Conservation (phyloP, 345 rosid species). For the Pelargonium nanum region DNA sequence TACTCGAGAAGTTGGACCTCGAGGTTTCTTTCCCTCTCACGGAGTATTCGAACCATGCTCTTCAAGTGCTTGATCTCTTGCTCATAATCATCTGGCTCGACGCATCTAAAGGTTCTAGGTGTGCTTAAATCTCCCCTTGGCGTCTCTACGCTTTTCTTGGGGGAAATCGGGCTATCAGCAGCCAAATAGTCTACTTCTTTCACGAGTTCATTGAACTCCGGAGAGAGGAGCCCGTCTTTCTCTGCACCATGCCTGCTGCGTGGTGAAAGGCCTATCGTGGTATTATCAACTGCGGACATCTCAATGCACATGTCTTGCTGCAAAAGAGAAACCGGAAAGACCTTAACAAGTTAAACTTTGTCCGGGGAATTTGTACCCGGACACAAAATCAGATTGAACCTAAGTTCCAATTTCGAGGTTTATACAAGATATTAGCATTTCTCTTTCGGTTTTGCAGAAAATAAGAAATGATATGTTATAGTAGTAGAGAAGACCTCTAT, state of each 20-base stretch:
- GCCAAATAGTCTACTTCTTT: constrained; percentile 32
- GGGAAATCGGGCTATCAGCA: constrained; percentile 10
- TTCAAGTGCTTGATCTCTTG: constrained; percentile 54
- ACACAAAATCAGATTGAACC: no score
- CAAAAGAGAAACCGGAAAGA: not conserved
- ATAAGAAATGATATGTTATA: no score
- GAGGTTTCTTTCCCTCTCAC: constrained; percentile 63
- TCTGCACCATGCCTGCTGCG: constrained; percentile 21
- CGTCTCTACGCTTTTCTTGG: constrained; percentile 24
- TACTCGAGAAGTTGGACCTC: constrained; percentile 70
- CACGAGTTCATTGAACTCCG: constrained; percentile 43
- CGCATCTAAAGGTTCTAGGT: constrained; percentile 30
- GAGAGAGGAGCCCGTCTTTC: constrained; percentile 43
- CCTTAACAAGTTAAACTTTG: not conserved
- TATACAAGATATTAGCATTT: no score
- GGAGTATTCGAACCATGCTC: constrained; percentile 43
- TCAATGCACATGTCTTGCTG: constrained; percentile 15
- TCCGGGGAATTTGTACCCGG: no score
- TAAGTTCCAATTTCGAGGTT: not conserved
- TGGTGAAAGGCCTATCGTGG: constrained; percentile 25
- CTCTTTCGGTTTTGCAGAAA: no score
- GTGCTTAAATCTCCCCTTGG: constrained; percentile 25
- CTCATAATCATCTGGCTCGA: constrained; percentile 39
- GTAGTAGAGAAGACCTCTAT: no score
- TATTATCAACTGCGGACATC: constrained; percentile 12